These are phyloP conservation scores for Ogataea kodamae DNA, from an alignment of 805 yeast species.

Conservation along the genomic window DNA sequence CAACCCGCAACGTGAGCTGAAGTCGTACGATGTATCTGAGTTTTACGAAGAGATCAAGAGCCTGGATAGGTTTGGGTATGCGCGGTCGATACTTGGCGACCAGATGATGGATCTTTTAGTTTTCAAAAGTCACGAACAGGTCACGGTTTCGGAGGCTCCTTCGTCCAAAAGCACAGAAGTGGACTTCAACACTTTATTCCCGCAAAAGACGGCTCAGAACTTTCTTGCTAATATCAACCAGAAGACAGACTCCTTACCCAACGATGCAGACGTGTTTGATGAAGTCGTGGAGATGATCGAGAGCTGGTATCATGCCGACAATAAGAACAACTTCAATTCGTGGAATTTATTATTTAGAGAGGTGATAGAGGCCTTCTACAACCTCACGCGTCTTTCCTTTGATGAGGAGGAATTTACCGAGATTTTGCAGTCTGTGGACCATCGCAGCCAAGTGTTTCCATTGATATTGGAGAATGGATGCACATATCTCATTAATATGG, in stretches of 20 bases:
- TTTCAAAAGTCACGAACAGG: conserved; percentile 3
- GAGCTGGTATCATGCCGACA: conserved; percentile 24
- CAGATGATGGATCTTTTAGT: conserved; percentile 21
- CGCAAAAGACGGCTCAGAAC: conserved; percentile 15
- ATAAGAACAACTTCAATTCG: conserved; percentile 12
- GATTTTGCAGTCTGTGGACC: conserved; percentile 25
- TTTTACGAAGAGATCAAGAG: conserved; percentile 25
- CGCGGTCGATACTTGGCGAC: conserved; percentile 24
- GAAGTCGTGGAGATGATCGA: conserved; percentile 31
- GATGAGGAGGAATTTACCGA: conserved; percentile 30
- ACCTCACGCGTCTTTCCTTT: conserved; percentile 26
- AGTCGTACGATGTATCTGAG: conserved; percentile 28
- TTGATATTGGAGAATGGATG: conserved; percentile 30
- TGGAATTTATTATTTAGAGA: conserved; percentile 28
- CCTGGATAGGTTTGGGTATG: conserved; percentile 27
- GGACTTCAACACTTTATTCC: conserved; percentile 10
- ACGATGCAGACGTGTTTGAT: conserved; percentile 27
- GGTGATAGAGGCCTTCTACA: conserved; percentile 26
- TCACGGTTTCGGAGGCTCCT: neutral
- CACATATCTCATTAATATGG: conserved; percentile 29
- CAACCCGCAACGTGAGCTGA: conserved; percentile 22
- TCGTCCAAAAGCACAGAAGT: neutral
- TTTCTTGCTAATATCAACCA: conserved; percentile 19
- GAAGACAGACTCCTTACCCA: conserved; percentile 21
- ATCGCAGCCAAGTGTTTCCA: conserved; percentile 32